Base-by-base conservation (phyloP, 169 alveolate genomes). In the Eimeria falciformis region DNA sequence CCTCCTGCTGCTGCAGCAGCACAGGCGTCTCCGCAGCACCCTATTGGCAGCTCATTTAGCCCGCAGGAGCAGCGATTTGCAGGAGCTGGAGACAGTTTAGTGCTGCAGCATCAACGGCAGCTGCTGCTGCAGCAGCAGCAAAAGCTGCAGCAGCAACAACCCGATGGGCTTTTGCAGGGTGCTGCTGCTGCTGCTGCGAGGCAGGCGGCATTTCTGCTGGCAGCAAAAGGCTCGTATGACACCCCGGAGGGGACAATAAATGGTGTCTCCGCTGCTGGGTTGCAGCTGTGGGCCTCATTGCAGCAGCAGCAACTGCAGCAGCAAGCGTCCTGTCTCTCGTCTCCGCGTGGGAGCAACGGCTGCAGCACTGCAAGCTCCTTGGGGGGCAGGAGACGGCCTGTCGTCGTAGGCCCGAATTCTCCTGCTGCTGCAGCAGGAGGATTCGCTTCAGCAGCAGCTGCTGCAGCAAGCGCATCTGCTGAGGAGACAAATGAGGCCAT, bases 51-150 rank as follows among this genome's bases (percentile, higher is more conserved):
- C 81, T 68, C 29, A n/a, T 17, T 23, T 12, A 29, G 25, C 25
- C 21, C 21, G 53, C 81, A 68, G 4, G 46, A 43, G 47, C 81
- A 68, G 43, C 53, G 12, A 47, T 25, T 27, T 68, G 21, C 81
- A 23, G 81, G 29, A 7, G 73, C 81, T 11, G 50, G 50, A 11
- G 81, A 68, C 21, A 47, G 81, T 6, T 29, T 68, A 17, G 46
- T 68, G 81, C 47, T 68, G 81, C 81, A 68, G 81, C 81, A 29
- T 1, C 81, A 68, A 47, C 81, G 81, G 43, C 53, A 68, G 47
- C 81, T 68, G 81, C 47, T 68, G 21, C 81, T 68, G 81, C 81
- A 27, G 81, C 81, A 68, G 81, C 81, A 68, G 81, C 81, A 68
- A 25, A 43, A 68, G 53, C 47, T 68, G 81, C 81, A 68, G 50